Percentiles rank a stretch among this genome's conserved stretches.
Evolutionary conservation across 1,284 basidiomycete species (phyloP).

Genomic region (Cryptococcus wingfieldii): DNA sequence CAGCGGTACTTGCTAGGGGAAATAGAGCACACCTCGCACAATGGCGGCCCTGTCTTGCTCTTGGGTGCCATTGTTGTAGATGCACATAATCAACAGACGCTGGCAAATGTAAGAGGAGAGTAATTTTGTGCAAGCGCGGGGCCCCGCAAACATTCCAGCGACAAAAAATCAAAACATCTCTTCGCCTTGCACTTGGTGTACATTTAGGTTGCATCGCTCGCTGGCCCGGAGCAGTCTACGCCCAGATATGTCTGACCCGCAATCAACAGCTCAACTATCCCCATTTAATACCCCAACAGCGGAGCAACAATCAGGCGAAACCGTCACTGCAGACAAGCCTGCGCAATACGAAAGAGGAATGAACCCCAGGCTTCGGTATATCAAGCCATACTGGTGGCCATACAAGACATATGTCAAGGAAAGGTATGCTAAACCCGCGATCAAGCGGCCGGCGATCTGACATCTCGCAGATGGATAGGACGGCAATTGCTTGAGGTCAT

Average conservation of each 20-base stretch:
- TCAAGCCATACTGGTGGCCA: conserved; percentile 52
- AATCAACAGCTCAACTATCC: background rate
- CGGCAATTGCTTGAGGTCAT: conserved; percentile 64
- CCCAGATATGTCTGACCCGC: background rate
- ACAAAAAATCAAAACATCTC: no score
- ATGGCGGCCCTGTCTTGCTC: no score
- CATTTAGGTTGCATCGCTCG: no score
- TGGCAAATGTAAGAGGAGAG: background rate
- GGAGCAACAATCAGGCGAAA: background rate
- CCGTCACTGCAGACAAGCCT: background rate
- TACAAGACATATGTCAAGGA: conserved; percentile 88
- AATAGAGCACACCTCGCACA: conserved; percentile 34
- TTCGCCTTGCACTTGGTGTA: no score
- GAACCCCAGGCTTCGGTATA: conserved; percentile 48
- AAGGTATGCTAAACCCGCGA: conserved; percentile 57
- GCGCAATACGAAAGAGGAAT: conserved; percentile 27
- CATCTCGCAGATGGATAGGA: conserved; percentile 39
- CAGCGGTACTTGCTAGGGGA: conserved; percentile 43
- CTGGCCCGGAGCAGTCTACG: no score
- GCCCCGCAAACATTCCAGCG: conserved; percentile 1
- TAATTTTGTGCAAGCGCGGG: conserved; percentile 1
- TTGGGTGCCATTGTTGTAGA: no score
- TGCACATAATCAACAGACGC: background rate
- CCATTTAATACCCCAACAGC: background rate
- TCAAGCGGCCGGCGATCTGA: background rate